Evolutionary conservation across 2,329 filamentous ascomycete species (phyloP).

Genomic region (Hymenoscyphus albidus): DNA sequence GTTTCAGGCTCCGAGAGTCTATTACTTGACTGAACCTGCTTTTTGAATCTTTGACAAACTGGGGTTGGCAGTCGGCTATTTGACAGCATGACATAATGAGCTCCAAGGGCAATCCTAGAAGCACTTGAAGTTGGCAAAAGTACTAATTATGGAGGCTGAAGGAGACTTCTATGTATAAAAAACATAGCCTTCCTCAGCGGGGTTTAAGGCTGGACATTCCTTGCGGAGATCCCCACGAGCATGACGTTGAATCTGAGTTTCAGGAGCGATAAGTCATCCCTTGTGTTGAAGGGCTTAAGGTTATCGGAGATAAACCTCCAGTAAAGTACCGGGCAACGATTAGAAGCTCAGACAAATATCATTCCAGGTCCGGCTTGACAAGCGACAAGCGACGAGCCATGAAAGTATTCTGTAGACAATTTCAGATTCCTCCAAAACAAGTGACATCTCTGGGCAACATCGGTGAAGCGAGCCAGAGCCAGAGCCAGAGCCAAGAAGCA

Average conservation of each 20-base stretch:
- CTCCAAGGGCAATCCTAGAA: not conserved
- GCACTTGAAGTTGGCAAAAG: not conserved
- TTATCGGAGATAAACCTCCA: conserved; percentile 18
- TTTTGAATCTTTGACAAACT: not conserved
- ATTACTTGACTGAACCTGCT: not conserved
- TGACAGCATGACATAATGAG: conserved; percentile 4
- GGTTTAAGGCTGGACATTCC: not conserved
- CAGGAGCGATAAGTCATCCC: conserved; percentile 10
- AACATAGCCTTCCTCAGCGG: conserved; percentile 16
- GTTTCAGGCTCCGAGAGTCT: not conserved
- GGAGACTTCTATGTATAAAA: conserved; percentile 12
- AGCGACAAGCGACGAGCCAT: conserved; percentile 8
- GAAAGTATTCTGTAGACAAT: conserved; percentile 20
- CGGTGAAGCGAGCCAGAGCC: too few relatives aligned
- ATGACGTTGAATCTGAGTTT: conserved; percentile 22
- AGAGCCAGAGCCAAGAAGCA: not conserved
- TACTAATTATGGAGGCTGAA: conserved; percentile 2
- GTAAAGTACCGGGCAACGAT: not conserved
- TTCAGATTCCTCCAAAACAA: conserved; percentile 17
- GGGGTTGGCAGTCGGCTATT: too few relatives aligned
- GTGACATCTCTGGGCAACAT: not conserved
- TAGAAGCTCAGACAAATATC: not conserved
- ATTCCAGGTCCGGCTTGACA: conserved; percentile 15
- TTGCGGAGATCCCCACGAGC: conserved; percentile 7
- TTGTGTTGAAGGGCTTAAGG: not conserved